Base-by-base conservation (phyloP, 768 basidiomycete species). In the Mycena galopus region DNA sequence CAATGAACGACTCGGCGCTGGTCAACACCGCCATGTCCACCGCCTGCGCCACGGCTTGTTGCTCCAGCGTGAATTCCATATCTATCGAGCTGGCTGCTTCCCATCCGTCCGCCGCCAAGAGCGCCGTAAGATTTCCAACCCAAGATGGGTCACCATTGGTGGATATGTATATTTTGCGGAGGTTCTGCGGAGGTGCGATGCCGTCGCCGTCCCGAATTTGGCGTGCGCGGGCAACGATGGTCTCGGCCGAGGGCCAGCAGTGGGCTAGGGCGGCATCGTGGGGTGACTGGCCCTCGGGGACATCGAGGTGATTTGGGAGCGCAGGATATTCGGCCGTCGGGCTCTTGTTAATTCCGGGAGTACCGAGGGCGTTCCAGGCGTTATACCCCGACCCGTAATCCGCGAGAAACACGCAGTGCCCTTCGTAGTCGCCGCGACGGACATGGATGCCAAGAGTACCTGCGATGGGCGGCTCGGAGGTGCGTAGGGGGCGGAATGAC, bases 11-110 rank as follows among this genome's bases (percentile, higher is more conserved):
- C 65, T 88, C 86, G 7, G 87, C 87, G 63, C 80, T 78, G 69
- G 83, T 77, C 2, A 84, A 87, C 47, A 88, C 81, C 14, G 84
- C 77, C 86, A 90, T 89, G 71, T 89, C 88, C 42, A 88, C 73
- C 55, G 84, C 85, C 75, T 87, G 85, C 0, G 79, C 79, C n/a
- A 86, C 83, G 55, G 81, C 85, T 63, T 78, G 77, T 75, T 89
- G 84, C 73, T 87, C 85, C 76, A 77, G 77, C 4, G 79, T 83
- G 29, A 88, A 60, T 33, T 61, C 71, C 60, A 90, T 66, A 64
- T 89, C 87, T 23, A 79, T 75, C 61, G 80, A 85, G 66, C 82
- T 87, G 68, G 76, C 77, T 4, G 88, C 78, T 19, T 79, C 70
- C 88, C 87, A 89, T 1, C 74, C 81, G 50, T 80, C 69, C n/a